Percentiles rank a stretch among this genome's conserved stretches.
phyloP scores from a whole-genome alignment of 108 stramenopile genomes.

The Bacterosira constricta region DNA sequence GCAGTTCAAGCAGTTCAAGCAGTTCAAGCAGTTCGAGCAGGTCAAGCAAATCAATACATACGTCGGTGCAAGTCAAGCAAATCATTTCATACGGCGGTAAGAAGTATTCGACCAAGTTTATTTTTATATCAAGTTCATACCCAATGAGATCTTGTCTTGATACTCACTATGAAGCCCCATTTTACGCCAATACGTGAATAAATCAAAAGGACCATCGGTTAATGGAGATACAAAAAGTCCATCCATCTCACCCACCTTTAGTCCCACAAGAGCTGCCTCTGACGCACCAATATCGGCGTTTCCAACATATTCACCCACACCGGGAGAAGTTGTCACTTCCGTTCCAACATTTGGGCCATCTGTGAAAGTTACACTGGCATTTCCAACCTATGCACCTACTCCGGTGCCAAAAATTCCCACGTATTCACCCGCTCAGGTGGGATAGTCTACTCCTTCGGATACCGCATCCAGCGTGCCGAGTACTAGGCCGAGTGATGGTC shows the following conservation, averaged over 20 bases:
- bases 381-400: neutral
- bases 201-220: neutral
- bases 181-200: too few species aligned
- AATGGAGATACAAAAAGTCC: neutral
- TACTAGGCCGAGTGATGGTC: neutral
- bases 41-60: too few species aligned
- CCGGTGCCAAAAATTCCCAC: neutral
- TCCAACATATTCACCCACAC: conserved; percentile 28
- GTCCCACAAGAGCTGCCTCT: neutral
- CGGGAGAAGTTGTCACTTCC: neutral
- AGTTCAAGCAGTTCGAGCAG: too few species aligned
- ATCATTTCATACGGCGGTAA: too few species aligned
- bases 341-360: too few species aligned
- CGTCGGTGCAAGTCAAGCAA: too few species aligned
- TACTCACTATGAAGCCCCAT: too few species aligned
- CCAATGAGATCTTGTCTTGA: too few species aligned
- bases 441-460: too few species aligned
- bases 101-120: too few species aligned
- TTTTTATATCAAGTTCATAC: too few species aligned
- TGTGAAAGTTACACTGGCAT: neutral
- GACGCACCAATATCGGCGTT: neutral
- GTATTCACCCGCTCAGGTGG: neutral
- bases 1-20: too few species aligned
- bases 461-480: neutral
- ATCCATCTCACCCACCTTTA: neutral